Evolutionary conservation across 2,329 filamentous ascomycete species (phyloP), one percentile per base, ranked within the genome.

Genomic region (Hymenoscyphus occultus): DNA sequence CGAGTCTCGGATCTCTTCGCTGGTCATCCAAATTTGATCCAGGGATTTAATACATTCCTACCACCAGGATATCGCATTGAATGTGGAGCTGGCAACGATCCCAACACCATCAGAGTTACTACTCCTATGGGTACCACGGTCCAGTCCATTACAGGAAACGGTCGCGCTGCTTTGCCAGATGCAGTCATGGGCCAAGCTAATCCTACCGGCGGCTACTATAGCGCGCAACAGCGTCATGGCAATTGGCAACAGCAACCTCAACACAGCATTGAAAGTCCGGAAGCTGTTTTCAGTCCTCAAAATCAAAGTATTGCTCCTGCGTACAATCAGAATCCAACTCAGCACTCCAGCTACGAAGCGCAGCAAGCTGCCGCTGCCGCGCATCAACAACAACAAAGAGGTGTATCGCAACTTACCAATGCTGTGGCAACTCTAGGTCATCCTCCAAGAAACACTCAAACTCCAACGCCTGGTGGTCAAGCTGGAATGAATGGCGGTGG

Each of bases 61-160:
- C 95, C 95, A 3, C 93, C 93, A 0, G 93, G 95, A 2, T 99
- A 99, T 76, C 86, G 95, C 65, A 99, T 99, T 66, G 95, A 99
- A 76, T 99, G 95, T 74, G 94, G 94, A 39, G 89, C 92, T 16
- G 92, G 92, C 40, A 94, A 96, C 70, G 94, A 98, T 73, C 94
- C 94, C 1, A 97, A 97, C 75, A 93, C 93, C 3, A 99, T 99
- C 69, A 85, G 96, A 69, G 95, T 99, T 16, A 99, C 95, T 0
- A 99, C 95, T 0, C 95, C 95, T 0, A 97, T 96, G 82, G 95
- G 95, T n/a, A 98, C 94, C 2, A 97, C 93, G 12, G 92, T 97
- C 1, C 90, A 94, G 71, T 93, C 92, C 10, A 96, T 97, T 78
- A 89, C 84, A 39, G 75, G 75, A 48, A 76, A 79, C 56, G 78